Evolutionary conservation across 495 filamentous ascomycete species (phyloP).

Genomic region (Penicillium goetzii): DNA sequence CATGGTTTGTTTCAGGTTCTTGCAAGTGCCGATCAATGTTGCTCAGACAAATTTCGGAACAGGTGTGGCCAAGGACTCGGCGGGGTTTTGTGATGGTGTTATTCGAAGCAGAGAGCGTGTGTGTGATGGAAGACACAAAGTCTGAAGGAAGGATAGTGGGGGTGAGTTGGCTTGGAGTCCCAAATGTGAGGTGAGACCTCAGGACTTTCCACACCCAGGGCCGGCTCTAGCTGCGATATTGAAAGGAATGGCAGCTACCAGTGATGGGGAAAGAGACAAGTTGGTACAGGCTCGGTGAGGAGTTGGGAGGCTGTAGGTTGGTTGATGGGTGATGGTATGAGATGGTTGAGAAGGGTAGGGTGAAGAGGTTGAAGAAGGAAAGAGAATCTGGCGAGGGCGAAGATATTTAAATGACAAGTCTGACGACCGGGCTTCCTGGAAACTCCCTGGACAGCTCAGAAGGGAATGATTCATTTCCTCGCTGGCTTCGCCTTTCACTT

Average conservation of each 20-base stretch:
- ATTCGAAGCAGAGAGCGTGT: not conserved
- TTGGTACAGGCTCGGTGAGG: too few relatives aligned
- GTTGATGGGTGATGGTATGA: not conserved
- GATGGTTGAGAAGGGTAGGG: not conserved
- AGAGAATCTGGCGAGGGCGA: not conserved
- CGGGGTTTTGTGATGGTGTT: not conserved
- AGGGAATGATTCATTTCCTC: not conserved
- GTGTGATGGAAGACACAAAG: not conserved
- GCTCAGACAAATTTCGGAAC: not conserved
- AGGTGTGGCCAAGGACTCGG: not conserved
- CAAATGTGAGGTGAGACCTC: not conserved
- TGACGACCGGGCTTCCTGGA: not conserved
- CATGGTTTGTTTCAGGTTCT: not conserved
- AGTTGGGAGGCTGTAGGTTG: not conserved
- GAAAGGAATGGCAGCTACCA: not conserved
- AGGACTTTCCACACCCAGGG: not conserved
- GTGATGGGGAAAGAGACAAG: not conserved
- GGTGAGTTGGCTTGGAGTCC: not conserved
- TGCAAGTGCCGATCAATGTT: not conserved
- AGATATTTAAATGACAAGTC: not conserved
- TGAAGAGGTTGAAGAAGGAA: not conserved
- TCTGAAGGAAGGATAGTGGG: not conserved
- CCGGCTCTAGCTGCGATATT: not conserved
- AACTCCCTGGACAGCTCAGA: not conserved
- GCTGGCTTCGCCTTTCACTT: not conserved